phyloP scores from a whole-genome alignment of 495 filamentous ascomycete species.

The Hyaloscypha finlandica region DNA sequence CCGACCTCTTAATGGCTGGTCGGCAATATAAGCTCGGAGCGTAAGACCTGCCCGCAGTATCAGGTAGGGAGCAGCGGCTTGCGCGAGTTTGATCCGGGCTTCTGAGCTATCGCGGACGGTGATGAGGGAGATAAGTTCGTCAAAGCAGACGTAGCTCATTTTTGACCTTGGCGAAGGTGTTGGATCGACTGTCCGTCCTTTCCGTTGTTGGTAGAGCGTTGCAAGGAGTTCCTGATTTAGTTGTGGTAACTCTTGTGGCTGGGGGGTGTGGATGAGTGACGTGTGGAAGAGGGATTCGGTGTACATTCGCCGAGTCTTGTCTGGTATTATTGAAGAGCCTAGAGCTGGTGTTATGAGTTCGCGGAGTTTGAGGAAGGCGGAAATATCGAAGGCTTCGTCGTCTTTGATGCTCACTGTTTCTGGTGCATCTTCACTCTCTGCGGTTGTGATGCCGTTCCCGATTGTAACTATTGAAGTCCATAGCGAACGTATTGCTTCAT shows the following conservation, averaged over 20 bases:
- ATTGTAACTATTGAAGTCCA: constrained; percentile 64
- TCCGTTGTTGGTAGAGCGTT: constrained; percentile 63
- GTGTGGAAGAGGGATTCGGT: constrained; percentile 75
- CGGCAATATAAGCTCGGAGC: constrained; percentile 79
- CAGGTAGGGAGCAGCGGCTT: constrained; percentile 77
- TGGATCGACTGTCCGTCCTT: constrained; percentile 71
- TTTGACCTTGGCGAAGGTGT: constrained; percentile 61
- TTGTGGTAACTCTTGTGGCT: constrained; percentile 62
- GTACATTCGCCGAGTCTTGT: constrained; percentile 69
- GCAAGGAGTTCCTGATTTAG: constrained; percentile 57
- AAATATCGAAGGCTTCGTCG: constrained; percentile 80
- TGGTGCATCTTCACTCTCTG: constrained; percentile 50
- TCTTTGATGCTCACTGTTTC: constrained; percentile 47
- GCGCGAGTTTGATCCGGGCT: constrained; percentile 57
- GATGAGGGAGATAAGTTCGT: constrained; percentile 78
- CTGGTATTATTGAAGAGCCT: constrained; percentile 62
- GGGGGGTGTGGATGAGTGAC: constrained; percentile 76
- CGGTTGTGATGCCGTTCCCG: constrained; percentile 58
- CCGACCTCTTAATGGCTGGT: constrained; percentile 87
- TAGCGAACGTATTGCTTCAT: constrained; percentile 46
- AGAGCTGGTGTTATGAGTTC: constrained; percentile 74
- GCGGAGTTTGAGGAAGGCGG: constrained; percentile 67
- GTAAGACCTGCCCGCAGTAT: constrained; percentile 80
- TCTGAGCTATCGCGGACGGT: constrained; percentile 43
- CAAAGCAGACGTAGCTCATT: constrained; percentile 79